Base-by-base conservation (phyloP, 306 rosid species). In the Cercis canadensis region DNA sequence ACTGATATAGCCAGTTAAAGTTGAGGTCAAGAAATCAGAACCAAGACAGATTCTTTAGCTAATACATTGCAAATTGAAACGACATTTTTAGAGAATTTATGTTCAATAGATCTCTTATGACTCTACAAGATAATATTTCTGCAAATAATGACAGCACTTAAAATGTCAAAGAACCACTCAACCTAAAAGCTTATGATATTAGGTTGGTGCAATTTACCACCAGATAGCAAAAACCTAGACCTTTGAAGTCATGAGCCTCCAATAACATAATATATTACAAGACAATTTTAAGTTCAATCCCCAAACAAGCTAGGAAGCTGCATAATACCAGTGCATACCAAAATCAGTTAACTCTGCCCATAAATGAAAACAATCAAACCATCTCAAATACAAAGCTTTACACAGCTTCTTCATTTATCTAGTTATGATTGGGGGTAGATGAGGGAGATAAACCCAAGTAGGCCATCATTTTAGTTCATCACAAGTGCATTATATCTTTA, bases 351-450 rank as follows among this genome's bases (percentile, higher is more conserved):
- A 60, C 37, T 29, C 29, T 7, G n/a, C 63, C 29, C 11, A 67
- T 65, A 67, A 41, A 72, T 46, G 62, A 24, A 67, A 73, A 60
- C 17, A 72, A 66, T 17, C 17, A 66, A 50, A 72, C 67, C 10
- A 39, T 46, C 17, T 16, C 3, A 57, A 61, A 50, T 17, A 55
- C 53, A 80, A 55, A 37, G n/a, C 49, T 67, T 78, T 1, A 11
- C 16, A 54, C 32, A 59, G 39, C 54, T 4, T 49, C 52, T 62
- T 50, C 18, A 51, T 21, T 62, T 21, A 50, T 57, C 7, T 32
- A 14, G 37, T 36, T 62, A 24, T 7, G n/a, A 54, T 16, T 21
- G 9, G 51, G 19, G 34, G 31, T 14, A 17, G 11, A 4, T 36
- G 68, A 16, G 8, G 31, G 17, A 53, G 39, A 64, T 53, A 41